Evolutionary conservation across 2,329 filamentous ascomycete species (phyloP), one percentile per base, ranked within the genome.

Genomic region (Nigrograna mackinnonii): DNA sequence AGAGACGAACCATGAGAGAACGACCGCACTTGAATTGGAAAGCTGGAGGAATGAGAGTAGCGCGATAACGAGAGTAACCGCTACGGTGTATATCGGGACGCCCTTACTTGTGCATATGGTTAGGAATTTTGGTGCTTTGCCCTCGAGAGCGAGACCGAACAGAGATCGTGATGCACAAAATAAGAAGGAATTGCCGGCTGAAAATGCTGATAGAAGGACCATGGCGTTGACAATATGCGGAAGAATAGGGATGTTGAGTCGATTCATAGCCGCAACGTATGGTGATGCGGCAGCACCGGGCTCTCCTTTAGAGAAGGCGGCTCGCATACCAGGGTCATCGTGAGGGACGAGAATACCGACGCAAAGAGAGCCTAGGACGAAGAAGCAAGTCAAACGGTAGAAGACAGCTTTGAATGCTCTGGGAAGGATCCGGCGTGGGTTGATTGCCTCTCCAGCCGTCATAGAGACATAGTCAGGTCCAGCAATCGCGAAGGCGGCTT

Each of bases 1-100:
- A 37, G 79, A 84, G 19, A 87, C 90, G 84, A 28, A 83, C 86
- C 87, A 91, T 34, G 76, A 76, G 49, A 91, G 71, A 1, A 91
- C 88, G 20, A 84, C 80, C 3, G 86, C 79, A 0, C 83, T 78
- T 44, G 76, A 76, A 47, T 81, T 78, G 6, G 81, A 85, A n/a
- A 92, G 77, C 64, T 91, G 85, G 35, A 90, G 71, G 64, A 89
- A 91, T 3, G 83, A 79, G 5, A 91, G 71, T 1, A 88, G 70
- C 2, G 84, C 78, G 50, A 91, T 80, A 2, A 79, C 62, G 12
- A 87, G 72, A 0, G 87, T 85, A 19, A 82, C 64, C 1, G 65
- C 52, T 14, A 90, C 85, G 54, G 82, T 86, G 63, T 85, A 87
- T 41, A 88, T 74, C 0, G 87, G 87, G 0, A 91, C 79, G 54